Conservation (phyloP, 768 basidiomycete species). For the Calocybe gangraenosa region DNA sequence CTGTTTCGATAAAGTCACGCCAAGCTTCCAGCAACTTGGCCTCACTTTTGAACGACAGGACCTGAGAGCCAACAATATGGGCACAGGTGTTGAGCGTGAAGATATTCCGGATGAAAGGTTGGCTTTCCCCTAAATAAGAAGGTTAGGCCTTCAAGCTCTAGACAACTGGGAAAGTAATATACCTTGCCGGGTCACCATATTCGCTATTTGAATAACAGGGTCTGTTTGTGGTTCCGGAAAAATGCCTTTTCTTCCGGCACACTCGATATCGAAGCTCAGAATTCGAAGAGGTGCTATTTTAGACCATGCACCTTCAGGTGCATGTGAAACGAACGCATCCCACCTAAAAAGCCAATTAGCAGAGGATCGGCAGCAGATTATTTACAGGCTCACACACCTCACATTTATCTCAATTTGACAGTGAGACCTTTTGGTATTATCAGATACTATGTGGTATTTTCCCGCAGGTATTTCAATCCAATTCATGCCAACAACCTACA, state of each 20-base stretch:
- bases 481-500: slow-evolving; percentile 98
- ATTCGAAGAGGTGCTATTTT: slow-evolving; percentile 90
- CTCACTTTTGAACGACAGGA: slow-evolving; percentile 80
- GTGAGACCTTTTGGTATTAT: slow-evolving; percentile 59
- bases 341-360: slow-evolving; percentile 44
- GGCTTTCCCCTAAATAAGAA: slow-evolving; percentile 62
- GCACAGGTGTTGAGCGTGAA: slow-evolving; percentile 95
- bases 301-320: slow-evolving; percentile 90
- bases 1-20: slow-evolving; percentile 84
- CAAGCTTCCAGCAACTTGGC: slow-evolving; percentile 71
- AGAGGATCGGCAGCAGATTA: not conserved
- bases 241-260: slow-evolving; percentile 95
- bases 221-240: slow-evolving; percentile 90
- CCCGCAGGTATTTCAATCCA: slow-evolving; percentile 94
- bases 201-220: slow-evolving; percentile 98
- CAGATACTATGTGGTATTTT: slow-evolving; percentile 63
- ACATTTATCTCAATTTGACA: slow-evolving; percentile 89
- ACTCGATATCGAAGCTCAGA: slow-evolving; percentile 98
- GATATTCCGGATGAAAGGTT: slow-evolving; percentile 94
- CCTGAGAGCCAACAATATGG: slow-evolving; percentile 97
- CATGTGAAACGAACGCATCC: slow-evolving; percentile 82
- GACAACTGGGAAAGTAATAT: slow-evolving; percentile 7
- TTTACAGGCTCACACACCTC: slow-evolving; percentile 40
- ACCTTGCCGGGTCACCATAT: slow-evolving; percentile 99
- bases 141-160: slow-evolving; percentile 1